Percentiles rank a stretch among this genome's conserved stretches.
phyloP scores from a whole-genome alignment of 2,329 filamentous ascomycete genomes.

The Zymoseptoria brevis region DNA sequence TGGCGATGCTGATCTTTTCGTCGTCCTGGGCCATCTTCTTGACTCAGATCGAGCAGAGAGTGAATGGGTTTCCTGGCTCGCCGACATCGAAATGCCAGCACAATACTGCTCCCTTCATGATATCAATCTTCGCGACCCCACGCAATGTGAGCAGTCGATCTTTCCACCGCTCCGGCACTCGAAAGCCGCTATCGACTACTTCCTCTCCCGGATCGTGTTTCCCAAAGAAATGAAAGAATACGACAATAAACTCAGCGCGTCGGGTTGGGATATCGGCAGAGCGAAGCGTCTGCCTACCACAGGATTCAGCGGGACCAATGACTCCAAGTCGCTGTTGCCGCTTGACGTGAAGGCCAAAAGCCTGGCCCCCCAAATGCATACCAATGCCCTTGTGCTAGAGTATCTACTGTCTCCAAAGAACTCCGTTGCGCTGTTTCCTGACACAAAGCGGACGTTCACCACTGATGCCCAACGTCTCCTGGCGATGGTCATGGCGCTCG shows the following conservation, averaged over 20 bases:
- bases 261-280: slow-evolving; percentile 59
- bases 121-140: no score
- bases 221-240: slow-evolving; percentile 59
- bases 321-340: slow-evolving; percentile 53
- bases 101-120: slow-evolving; percentile 16
- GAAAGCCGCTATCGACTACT: slow-evolving; percentile 56
- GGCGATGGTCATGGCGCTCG: slow-evolving; percentile 33
- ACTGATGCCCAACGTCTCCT: slow-evolving; percentile 36
- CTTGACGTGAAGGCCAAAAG: no score
- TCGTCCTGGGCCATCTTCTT: slow-evolving; percentile 17
- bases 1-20: slow-evolving; percentile 37
- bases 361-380: no score
- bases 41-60: slow-evolving; percentile 21
- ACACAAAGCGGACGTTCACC: background rate
- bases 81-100: slow-evolving; percentile 5
- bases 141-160: no score
- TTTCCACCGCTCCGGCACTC: slow-evolving; percentile 44
- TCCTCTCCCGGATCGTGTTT: slow-evolving; percentile 58
- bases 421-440: slow-evolving; percentile 12
- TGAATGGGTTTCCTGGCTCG: slow-evolving; percentile 23
- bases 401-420: slow-evolving; percentile 52
- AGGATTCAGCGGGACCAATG: slow-evolving; percentile 66
- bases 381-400: slow-evolving; percentile 58
- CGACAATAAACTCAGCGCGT: slow-evolving; percentile 53
- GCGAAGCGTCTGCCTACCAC: slow-evolving; percentile 49